Evolutionary conservation across 176 grass and related monocot species (phyloP), one percentile per base, ranked within the genome.

Genomic region (Puccinellia tenuiflora): DNA sequence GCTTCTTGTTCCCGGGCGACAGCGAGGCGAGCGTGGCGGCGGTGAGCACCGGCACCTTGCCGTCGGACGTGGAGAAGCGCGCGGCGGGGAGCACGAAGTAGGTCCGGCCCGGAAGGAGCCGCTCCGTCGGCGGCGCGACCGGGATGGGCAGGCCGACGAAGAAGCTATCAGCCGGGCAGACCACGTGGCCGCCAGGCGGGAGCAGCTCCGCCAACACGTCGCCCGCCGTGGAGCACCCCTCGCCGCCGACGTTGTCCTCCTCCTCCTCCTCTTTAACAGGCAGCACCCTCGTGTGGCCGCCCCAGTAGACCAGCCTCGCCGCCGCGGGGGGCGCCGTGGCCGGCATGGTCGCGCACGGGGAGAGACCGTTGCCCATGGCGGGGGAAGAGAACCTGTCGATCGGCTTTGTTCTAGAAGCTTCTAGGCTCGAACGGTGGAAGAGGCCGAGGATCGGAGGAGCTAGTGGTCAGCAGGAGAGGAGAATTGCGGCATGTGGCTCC

Each of bases 121-220:
- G 57, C 61, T 97, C 92, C 17, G 62, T 56, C 3, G 91, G 56
- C 1, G 81, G 57, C 62, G 94, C 37, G 13, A 87, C 79, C 5
- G 95, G 95, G 70, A 94, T 45, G 2, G 95, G 92, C 10, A 85
- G 88, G 26, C 95, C 95, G 15, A 97, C 86, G 86, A 84, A 97
- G 88, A 97, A 97, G 14, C 90, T 73, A 83, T 94, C 92, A 14
- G 85, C 90, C 6, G 81, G 75, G 90, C 92, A 97, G 10, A 97
- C 79, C 29, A 90, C 69, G 69, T 91, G 62, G 37, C 30, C 87
- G 10, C 25, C 60, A 15, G 15, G 55, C 16, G 26, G 88, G 81
- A 87, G 85, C 83, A 87, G 85, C 83, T 90, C 84, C 4, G 86
- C 82, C 69, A 79, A 67, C 53, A 94, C 53, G 60, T 86, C 90